These are phyloP conservation scores for Aspergillus tubingensis DNA, from an alignment of 2,329 filamentous ascomycete genomes.

Conservation along the genomic window DNA sequence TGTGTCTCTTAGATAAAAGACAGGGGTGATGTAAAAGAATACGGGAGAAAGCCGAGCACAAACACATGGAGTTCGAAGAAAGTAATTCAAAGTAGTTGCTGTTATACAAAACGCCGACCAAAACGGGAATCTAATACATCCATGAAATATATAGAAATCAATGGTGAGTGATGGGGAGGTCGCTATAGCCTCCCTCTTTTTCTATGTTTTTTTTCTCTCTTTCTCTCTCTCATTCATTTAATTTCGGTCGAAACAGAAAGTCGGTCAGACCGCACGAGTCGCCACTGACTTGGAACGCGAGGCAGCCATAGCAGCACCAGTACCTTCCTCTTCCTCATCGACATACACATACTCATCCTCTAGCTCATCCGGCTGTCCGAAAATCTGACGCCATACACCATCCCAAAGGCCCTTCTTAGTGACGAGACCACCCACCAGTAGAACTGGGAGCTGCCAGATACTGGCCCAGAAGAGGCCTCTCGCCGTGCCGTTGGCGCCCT, in stretches of 20 bases:
- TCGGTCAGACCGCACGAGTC: background rate
- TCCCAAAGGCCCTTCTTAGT: conserved; percentile 94
- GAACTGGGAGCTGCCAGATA: conserved; percentile 89
- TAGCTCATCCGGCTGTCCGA: conserved; percentile 60
- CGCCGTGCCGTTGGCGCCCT: conserved; percentile 78
- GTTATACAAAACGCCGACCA: conserved; percentile 5
- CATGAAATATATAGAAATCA: background rate
- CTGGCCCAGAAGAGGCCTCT: conserved; percentile 93
- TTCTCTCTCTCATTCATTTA: background rate
- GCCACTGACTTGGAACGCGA: background rate
- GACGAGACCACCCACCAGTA: conserved; percentile 85
- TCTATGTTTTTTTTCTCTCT: background rate
- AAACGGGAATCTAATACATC: conserved; percentile 3
- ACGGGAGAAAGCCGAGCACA: background rate
- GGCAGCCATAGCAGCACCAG: background rate
- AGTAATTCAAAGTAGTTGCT: background rate
- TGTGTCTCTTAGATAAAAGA: no score
- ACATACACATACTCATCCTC: conserved; percentile 59
- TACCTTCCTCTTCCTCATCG: conserved; percentile 51
- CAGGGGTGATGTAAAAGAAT: background rate
- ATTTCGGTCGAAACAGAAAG: background rate
- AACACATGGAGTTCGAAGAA: no score
- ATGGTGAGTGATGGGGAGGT: no score
- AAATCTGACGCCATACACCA: conserved; percentile 71
- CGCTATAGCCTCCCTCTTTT: background rate